These are phyloP conservation scores for Nakazawaea wickerhamii DNA, from an alignment of 805 yeast genomes.

Conservation along the genomic window DNA sequence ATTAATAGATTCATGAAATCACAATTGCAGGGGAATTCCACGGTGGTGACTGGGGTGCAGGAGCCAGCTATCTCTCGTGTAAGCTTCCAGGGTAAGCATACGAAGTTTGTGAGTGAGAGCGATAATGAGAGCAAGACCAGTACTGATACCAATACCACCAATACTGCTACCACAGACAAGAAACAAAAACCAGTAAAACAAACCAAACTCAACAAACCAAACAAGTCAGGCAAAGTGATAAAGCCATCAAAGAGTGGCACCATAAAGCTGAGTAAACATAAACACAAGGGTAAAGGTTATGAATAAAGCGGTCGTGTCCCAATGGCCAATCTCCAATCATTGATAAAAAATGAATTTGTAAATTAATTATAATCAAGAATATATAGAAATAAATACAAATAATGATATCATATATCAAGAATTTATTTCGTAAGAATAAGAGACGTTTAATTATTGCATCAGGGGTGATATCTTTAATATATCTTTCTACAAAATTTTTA, in stretches of 20 bases:
- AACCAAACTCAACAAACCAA: background rate
- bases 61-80: constrained; percentile 49
- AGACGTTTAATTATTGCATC: constrained; percentile 37
- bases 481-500: constrained; percentile 37
- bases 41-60: constrained; percentile 17
- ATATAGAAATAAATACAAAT: too few relatives aligned
- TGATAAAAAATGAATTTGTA: too few relatives aligned
- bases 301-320: too few relatives aligned
- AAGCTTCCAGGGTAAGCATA: constrained; percentile 51
- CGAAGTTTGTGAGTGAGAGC: constrained; percentile 34
- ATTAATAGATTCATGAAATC: constrained; percentile 40
- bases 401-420: constrained; percentile 29
- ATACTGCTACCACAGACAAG: too few relatives aligned
- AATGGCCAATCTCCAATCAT: too few relatives aligned
- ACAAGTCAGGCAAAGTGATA: background rate
- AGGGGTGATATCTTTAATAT: constrained; percentile 40
- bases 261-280: constrained; percentile 10
- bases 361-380: too few relatives aligned
- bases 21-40: constrained; percentile 14
- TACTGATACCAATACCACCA: too few relatives aligned
- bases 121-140: constrained; percentile 13
- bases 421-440: constrained; percentile 38
- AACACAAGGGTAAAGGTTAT: too few relatives aligned
- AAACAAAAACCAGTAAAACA: background rate
- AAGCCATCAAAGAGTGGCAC: constrained; percentile 4